phyloP scores from a whole-genome alignment of 2,329 filamentous ascomycete species.

The Trichoderma koningii region DNA sequence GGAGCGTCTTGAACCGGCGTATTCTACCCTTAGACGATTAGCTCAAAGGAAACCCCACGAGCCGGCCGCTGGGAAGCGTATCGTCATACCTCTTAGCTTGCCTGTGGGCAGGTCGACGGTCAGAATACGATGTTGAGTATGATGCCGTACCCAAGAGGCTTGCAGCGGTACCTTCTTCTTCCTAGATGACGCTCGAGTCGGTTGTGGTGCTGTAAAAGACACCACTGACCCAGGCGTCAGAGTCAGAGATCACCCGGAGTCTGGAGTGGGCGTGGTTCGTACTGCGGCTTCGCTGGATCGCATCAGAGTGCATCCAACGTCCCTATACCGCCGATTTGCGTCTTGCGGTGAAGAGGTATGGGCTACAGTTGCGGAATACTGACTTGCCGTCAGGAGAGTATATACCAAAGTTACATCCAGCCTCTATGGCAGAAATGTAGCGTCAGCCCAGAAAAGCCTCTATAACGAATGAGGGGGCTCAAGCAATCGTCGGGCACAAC shows the following conservation, averaged over 20 bases:
- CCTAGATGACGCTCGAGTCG: no score
- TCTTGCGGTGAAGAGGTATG: constrained; percentile 1
- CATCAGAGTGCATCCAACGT: background rate
- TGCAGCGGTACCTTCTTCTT: background rate
- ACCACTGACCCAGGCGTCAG: no score
- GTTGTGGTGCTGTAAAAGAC: no score
- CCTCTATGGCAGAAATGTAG: background rate
- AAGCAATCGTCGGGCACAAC: background rate
- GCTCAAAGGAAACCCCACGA: background rate
- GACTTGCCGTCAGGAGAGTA: background rate
- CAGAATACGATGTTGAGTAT: background rate
- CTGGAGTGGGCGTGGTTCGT: no score
- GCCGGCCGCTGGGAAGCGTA: no score
- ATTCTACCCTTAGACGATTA: background rate
- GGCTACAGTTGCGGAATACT: background rate
- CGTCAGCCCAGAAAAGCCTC: background rate
- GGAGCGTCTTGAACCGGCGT: background rate
- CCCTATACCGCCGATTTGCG: background rate
- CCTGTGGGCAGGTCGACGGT: no score
- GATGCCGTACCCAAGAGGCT: background rate
- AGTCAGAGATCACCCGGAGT: background rate
- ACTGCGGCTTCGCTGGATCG: no score
- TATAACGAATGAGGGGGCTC: background rate
- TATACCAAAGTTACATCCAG: background rate
- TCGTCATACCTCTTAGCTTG: background rate